Conservation (phyloP, 306 rosid species). For the Leucaena leucocephala region DNA sequence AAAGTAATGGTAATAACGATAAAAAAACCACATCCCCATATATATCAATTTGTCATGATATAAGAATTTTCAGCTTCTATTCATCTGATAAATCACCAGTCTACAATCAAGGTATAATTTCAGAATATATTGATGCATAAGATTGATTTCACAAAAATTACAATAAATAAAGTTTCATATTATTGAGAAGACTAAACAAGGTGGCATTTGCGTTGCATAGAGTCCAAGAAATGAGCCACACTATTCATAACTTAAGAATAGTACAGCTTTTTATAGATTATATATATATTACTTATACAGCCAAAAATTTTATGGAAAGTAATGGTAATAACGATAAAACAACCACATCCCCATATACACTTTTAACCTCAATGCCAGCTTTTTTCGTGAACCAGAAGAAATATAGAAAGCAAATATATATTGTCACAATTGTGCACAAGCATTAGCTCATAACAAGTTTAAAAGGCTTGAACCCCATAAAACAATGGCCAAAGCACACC, state of each 20-base stretch:
- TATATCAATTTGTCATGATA: constrained; percentile 4
- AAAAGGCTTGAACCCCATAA: not conserved
- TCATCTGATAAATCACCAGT: constrained; percentile 33
- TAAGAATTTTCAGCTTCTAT: constrained; percentile 13
- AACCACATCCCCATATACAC: not conserved
- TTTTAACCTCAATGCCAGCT: constrained; percentile 18
- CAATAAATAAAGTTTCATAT: not conserved
- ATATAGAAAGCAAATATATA: not conserved
- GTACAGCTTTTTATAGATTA: not conserved
- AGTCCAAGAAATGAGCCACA: not conserved
- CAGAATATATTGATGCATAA: not conserved
- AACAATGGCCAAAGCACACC: not conserved
- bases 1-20: not conserved
- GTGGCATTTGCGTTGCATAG: not conserved
- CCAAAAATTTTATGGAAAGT: not conserved
- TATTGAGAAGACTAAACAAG: not conserved
- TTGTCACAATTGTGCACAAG: constrained; percentile 1
- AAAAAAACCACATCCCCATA: not conserved
- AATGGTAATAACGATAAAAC: not conserved
- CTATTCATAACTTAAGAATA: too few relatives aligned
- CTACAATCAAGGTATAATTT: constrained; percentile 16
- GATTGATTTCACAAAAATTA: not conserved
- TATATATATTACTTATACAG: not conserved
- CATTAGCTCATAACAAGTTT: not conserved
- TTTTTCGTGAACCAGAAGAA: constrained; percentile 3